Conservation (phyloP, 768 basidiomycete species). For the Amanita muscaria region DNA sequence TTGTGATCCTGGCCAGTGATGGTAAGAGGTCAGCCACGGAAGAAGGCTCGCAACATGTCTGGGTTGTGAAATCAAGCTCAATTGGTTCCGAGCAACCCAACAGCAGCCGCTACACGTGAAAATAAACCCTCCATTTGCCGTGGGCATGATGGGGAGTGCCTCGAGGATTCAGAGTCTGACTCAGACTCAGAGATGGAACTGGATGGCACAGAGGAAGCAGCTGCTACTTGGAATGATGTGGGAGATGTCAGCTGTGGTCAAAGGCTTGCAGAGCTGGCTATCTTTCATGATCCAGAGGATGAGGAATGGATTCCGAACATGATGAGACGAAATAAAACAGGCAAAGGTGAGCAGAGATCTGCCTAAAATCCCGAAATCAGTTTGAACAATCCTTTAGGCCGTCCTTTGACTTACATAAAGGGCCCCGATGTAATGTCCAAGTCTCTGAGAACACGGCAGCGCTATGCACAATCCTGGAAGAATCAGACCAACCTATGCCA, state of each 20-base stretch:
- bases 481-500: conserved; percentile 5
- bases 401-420: conserved; percentile 1
- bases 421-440: conserved; percentile 12
- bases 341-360: background rate
- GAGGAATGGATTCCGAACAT: background rate
- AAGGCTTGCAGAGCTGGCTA: background rate
- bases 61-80: background rate
- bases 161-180: background rate
- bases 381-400: background rate
- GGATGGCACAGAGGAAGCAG: background rate
- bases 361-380: background rate
- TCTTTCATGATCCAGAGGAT: background rate
- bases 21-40: background rate
- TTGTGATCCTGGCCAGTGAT: conserved; percentile 3
- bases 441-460: conserved; percentile 4
- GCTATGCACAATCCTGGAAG: conserved; percentile 2
- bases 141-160: too few species aligned
- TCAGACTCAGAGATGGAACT: background rate
- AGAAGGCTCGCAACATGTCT: background rate
- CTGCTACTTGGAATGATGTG: background rate
- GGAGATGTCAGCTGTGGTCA: conserved; percentile 1
- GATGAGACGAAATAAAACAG: background rate
- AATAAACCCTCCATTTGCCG: background rate
- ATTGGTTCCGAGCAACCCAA: background rate
- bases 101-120: background rate